Base-by-base conservation (phyloP, 345 rosid genomes). In the Mangifera indica region DNA sequence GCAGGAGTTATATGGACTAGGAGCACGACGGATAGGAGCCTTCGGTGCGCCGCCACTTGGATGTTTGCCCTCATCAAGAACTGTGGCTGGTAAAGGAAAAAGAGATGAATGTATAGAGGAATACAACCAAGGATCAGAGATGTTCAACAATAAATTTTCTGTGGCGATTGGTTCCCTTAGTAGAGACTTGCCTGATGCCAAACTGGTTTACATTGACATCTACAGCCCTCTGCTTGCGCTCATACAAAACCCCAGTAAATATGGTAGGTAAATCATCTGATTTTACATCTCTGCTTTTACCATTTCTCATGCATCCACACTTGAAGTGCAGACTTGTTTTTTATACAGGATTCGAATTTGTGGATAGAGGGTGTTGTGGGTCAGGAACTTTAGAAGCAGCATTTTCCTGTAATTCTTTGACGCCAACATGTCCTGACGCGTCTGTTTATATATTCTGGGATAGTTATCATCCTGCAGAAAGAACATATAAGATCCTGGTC, bases 201-300 rank as follows among this genome's bases (percentile, higher is more conserved):
- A 7, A 42, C 7, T 88, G 24, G 74, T 82, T 20, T 89, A 81
- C 20, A 5, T 87, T 1, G 87, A 93, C 69, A 76, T 85, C 72
- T 91, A 91, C 70, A 75, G 37, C 25, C 86, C 91, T 46, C 79
- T 93, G 21, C 76, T 83, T 10, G 75, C 82, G 20, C 56, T 93
- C 75, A 86, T 87, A 34, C 72, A 84, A 52, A 73, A 83, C 53
- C 90, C 90, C 32, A 7, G 58, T 21, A 68, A 85, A 63, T 77
- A 76, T 54, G 98, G 98, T 93, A 87, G 98, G 98, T 93, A 87
- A 66, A 15, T 29, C 37, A 0, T 37, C 17, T 64, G 21, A 12
- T 24, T 15, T 37, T 0, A 10, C n/a, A 0, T 26, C 12, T 12
- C 22, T 21, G 9, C 11, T 65, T 42, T 10, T 1, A 45, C n/a